Percentiles rank a stretch among this genome's conserved stretches.
Conservation (phyloP, 495 filamentous ascomycete species). For the Glutinoglossum americanum region DNA sequence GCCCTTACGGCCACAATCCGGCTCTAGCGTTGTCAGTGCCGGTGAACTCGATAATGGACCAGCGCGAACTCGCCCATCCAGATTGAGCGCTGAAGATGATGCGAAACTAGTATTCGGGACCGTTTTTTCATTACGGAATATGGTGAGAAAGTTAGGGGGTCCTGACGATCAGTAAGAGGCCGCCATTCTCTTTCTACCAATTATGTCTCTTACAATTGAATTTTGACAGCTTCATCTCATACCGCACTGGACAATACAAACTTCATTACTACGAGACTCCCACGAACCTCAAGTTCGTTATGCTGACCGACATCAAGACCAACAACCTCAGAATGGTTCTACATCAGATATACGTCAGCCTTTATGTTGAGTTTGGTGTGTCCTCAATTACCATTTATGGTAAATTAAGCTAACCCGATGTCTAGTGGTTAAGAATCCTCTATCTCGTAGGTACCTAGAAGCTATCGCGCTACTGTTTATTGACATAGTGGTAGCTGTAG, state of each 20-base stretch:
- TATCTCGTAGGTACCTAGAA: not conserved
- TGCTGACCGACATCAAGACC: constrained; percentile 80
- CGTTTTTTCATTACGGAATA: constrained; percentile 86
- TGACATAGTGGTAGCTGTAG: not conserved
- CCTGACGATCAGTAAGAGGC: constrained; percentile 49
- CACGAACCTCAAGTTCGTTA: constrained; percentile 84
- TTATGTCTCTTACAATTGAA: not conserved
- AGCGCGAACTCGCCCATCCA: constrained; percentile 12
- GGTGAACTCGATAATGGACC: constrained; percentile 7
- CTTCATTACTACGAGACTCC: constrained; percentile 98
- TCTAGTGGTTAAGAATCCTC: constrained; percentile 6
- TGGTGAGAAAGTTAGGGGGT: constrained; percentile 86
- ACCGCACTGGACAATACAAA: constrained; percentile 83
- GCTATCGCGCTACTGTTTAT: not conserved
- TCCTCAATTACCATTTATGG: constrained; percentile 1
- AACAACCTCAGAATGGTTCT: constrained; percentile 79
- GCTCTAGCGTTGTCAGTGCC: constrained; percentile 14
- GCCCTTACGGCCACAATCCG: constrained; percentile 12
- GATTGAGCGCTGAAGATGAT: constrained; percentile 56
- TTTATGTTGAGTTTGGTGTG: constrained; percentile 86
- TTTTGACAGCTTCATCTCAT: constrained; percentile 55
- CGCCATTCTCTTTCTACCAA: not conserved
- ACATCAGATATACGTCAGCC: constrained; percentile 95
- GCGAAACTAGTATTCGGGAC: constrained; percentile 94
- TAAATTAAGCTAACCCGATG: not conserved